Evolutionary conservation across 2,329 filamentous ascomycete species (phyloP), one percentile per base, ranked within the genome.

Genomic region (Penicillium frequentans): DNA sequence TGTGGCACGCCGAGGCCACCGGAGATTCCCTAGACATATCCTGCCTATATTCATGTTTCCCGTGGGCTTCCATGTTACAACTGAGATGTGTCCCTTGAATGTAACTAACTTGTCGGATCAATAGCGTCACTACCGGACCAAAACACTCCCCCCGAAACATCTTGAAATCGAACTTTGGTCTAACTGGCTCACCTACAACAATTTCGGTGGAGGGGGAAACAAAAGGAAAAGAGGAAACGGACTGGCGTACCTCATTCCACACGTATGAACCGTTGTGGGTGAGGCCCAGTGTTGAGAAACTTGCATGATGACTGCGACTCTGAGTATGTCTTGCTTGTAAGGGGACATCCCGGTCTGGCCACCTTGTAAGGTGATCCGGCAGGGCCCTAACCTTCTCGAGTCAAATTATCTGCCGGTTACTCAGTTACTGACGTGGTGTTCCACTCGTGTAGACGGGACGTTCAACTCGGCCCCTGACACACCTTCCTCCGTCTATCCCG

Each of bases 401-500:
- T 51, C 48, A 49, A 46, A 53, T 7, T 54, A 56, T 66, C 60
- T 67, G 60, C 59, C 70, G 59, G 66, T 65, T 63, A 65, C 65
- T 68, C 64, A 67, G 64, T 70, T 74, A 65, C 71, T 76, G 69
- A 75, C 62, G 55, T 75, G 64, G 64, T 66, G 65, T 46, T 68
- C 64, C 61, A 69, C 63, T 67, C 54, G 59, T 68, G 68, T 73
- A 81, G 77, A 76, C 70, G 73, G 76, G 72, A 76, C 75, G 68
- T 81, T 80, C 70, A 78, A 79, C 63, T 77, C 79, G 67, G 75
- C 76, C 68, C 77, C 79, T 64, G 91, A 96, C 80, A 89, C 89
- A 57, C 83, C 87, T 62, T 95, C 91, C 58, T 86, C 90, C 58
- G 82, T 91, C 69, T 96, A 90, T 73, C 91, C 91, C 64, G 90